Base-by-base conservation (phyloP, 1,139 yeast genomes). In the Tardiomyces depauwii region DNA sequence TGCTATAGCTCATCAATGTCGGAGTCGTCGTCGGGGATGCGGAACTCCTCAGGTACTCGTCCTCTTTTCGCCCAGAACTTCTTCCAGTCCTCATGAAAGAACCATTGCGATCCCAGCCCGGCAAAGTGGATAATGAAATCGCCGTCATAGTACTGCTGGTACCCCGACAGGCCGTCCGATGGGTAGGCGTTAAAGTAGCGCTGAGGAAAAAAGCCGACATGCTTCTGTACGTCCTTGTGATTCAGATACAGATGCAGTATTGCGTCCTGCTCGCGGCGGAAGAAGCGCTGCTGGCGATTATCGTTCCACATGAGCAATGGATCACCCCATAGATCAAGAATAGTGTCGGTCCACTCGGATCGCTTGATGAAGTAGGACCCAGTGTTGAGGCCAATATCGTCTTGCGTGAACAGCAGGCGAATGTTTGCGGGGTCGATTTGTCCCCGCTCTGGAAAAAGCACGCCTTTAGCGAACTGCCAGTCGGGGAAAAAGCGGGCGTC, bases 311-410 rank as follows among this genome's bases (percentile, higher is more conserved):
- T 50, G 21, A 47, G 40, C 7, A 42, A 23, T 16, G 53, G 59
- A 39, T 55, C 60, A 32, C 49, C 53, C 62, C 64, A 60, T 18
- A 51, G 27, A 21, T 59, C 56, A 18, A 60, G 45, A 21, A 58
- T 46, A 43, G 46, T 27, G 25, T 44, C 45, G 18, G 59, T 50
- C 48, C 54, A 54, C 13, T 47, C 51, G 5, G 64, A 55, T 21
- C 65, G 55, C 18, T 63, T 50, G 33, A 66, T 39, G 48, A 66
- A 57, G 44, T 66, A 60, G 3, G 68, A 63, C 5, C 71, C 71
- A 1, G 69, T 63, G 44, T 65, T 66, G 28, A 66, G 46, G 4
- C 66, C 65, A 39, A 56, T 47, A 19, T 42, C 33, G 44, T 62
- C 66, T 42, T 62, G 64, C n/a, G 58, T 44, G 12, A 61, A 46